Evolutionary conservation across 192 early-diverging fungal species (phyloP), one percentile per base, ranked within the genome.

Genomic region (Mortierella alpina): DNA sequence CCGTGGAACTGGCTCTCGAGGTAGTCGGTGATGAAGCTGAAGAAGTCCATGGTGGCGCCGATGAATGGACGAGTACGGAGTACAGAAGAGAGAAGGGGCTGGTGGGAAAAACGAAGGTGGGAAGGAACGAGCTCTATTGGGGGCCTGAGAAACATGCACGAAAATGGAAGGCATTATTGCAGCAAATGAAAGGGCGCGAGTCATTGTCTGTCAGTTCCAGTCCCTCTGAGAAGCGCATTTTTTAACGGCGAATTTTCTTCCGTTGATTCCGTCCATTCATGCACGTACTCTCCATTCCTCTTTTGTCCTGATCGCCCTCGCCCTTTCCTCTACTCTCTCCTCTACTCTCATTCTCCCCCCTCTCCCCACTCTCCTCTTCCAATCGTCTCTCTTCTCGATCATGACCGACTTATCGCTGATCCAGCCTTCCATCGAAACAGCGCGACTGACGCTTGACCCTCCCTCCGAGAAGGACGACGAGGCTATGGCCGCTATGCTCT

Each of bases 401-500:
- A 31, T 23, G 47, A 17, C 49, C 55, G 2, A 31, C 31, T 40
- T 39, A 7, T 14, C 15, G 13, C 46, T 17, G 51, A 31, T 31
- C 31, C 31, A 31, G 31, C 31, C 31, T 31, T 31, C 31, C 31
- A 31, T 31, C 18, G 65, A 63, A 47, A 66, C 77, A 17, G 64
- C 70, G 13, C 77, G 77, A 40, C 66, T 80, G 2, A 50, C 65
- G 0, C 52, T 68, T 12, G 77, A 80, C 66, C 47, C 64, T 3
- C 77, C 77, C 23, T 58, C 51, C 0, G 70, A 18, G 17, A 15
- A 53, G 17, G 77, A 80, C 20, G 77, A 80, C 59, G 10, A 42
- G 2, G 60, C 66, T 11, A 80, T 80, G 77, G 59, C 65, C 20
- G 70, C 59, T n/a, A 80, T 80, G 77, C 55, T 80, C 51, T 72